Evolutionary conservation across 306 rosid genomes (phyloP).

Genomic region (Dalbergia cultrata): DNA sequence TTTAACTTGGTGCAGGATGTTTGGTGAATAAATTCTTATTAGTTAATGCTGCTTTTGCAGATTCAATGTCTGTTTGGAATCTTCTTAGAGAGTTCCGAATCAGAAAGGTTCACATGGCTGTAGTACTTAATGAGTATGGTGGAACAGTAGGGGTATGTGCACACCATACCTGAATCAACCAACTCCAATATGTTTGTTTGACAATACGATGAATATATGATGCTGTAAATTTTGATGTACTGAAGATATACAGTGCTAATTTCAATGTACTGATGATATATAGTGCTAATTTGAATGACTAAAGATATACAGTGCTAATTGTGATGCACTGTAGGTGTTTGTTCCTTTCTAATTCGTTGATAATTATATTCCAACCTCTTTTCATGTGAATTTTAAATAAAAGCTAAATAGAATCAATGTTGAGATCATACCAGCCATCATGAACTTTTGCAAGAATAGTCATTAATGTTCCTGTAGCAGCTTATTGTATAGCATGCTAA

Average conservation of each 20-base stretch:
- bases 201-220: constrained; percentile 22
- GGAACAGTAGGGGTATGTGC: constrained; percentile 97
- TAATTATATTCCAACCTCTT: constrained; percentile 1
- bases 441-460: constrained; percentile 20
- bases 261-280: background rate
- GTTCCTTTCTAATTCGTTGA: constrained; percentile 26
- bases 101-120: constrained; percentile 99
- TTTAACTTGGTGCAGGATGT: constrained; percentile 7
- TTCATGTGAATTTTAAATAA: constrained; percentile 30
- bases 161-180: constrained; percentile 34
- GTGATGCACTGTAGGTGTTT: background rate
- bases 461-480: background rate
- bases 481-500: background rate
- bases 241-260: constrained; percentile 26
- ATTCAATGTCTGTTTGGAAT: constrained; percentile 99
- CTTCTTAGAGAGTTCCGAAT: constrained; percentile 99
- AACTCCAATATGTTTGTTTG: constrained; percentile 42
- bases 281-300: constrained; percentile 15
- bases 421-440: background rate
- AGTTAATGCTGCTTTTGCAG: constrained; percentile 59
- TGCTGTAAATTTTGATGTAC: constrained; percentile 27
- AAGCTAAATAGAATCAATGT: constrained; percentile 6
- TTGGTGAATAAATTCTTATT: constrained; percentile 46
- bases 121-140: constrained; percentile 97
- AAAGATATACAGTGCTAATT: background rate